Evolutionary conservation across 192 early-diverging fungal species (phyloP).

Genomic region (Coemansia sp.): DNA sequence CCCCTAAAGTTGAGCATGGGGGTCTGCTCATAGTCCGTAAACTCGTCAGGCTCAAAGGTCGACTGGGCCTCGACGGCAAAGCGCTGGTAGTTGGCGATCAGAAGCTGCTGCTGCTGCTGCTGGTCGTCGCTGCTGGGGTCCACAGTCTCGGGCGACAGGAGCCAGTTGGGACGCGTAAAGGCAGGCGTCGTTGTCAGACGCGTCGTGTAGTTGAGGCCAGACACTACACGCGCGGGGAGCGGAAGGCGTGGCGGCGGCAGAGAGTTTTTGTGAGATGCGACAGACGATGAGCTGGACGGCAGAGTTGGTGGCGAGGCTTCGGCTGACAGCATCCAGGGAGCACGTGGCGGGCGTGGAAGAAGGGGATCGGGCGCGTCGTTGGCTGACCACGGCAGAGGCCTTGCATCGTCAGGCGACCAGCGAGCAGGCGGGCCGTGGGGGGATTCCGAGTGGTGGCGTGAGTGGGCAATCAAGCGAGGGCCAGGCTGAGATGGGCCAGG

Average conservation of each 20-base stretch:
- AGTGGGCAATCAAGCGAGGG: not conserved
- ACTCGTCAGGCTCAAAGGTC: slow-evolving; percentile 36
- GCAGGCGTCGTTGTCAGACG: slow-evolving; percentile 12
- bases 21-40: slow-evolving; percentile 69
- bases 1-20: slow-evolving; percentile 72
- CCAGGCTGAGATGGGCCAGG: no score
- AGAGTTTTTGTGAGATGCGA: slow-evolving; percentile 30
- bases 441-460: not conserved
- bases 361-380: not conserved
- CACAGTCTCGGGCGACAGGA: not conserved
- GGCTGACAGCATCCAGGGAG: slow-evolving; percentile 40
- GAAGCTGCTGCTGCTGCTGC: slow-evolving; percentile 12
- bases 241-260: slow-evolving; percentile 18
- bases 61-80: slow-evolving; percentile 47
- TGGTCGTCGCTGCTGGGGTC: slow-evolving; percentile 5
- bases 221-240: slow-evolving; percentile 26
- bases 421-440: not conserved
- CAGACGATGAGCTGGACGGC: no score
- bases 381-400: not conserved
- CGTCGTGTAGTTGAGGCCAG: slow-evolving; percentile 39
- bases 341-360: slow-evolving; percentile 20
- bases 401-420: not conserved
- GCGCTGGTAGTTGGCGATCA: slow-evolving; percentile 48
- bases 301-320: no score
- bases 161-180: not conserved